These are phyloP conservation scores for Acrasis kona DNA, from an alignment of 78 protist genomes.

Conservation along the genomic window DNA sequence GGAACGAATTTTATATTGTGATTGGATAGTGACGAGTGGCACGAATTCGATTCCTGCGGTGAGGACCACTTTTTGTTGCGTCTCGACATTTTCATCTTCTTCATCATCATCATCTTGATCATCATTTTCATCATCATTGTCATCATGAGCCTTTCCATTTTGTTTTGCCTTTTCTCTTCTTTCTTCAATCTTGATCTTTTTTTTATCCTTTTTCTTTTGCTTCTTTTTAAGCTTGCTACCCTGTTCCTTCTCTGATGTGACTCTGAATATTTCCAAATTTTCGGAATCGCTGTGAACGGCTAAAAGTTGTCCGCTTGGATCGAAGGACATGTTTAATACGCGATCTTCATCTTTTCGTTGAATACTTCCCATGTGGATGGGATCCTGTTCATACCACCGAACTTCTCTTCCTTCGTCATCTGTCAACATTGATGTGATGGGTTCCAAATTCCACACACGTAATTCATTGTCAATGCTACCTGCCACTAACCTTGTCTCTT, in stretches of 20 bases:
- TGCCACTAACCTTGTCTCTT: constrained; percentile 1
- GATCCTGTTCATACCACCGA: background rate
- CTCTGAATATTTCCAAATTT: constrained; percentile 8
- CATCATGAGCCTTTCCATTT: background rate
- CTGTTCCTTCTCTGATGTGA: background rate
- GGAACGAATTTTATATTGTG: constrained; percentile 9
- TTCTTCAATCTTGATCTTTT: too few species aligned
- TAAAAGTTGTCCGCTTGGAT: background rate
- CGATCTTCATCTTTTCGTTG: background rate
- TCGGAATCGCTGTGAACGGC: background rate
- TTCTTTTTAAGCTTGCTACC: background rate
- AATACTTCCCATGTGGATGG: background rate
- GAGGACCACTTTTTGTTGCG: too few species aligned
- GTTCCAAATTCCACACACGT: background rate
- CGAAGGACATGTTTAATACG: background rate
- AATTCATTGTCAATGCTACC: constrained; percentile 13
- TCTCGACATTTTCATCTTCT: background rate
- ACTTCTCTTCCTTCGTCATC: background rate
- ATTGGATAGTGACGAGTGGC: background rate
- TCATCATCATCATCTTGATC: background rate
- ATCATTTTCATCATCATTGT: background rate
- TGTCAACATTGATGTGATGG: too few species aligned
- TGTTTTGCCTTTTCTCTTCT: background rate
- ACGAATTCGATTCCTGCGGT: background rate
- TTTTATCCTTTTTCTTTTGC: constrained; percentile 6